Evolutionary conservation across 2,329 filamentous ascomycete genomes (phyloP).

Genomic region (Monilinia vaccinii-corymbosi): DNA sequence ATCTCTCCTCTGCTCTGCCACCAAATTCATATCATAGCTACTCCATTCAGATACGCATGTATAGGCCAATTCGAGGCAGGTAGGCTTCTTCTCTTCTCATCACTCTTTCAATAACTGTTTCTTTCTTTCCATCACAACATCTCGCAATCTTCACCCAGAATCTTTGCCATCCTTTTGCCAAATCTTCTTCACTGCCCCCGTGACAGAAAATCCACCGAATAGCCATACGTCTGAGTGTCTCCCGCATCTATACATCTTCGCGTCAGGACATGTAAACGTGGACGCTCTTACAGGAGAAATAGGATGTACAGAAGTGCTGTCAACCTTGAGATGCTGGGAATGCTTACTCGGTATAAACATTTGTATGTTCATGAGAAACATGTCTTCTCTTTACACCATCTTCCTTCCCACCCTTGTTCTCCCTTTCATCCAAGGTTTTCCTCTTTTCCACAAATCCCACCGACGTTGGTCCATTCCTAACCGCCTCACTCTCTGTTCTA

Average conservation of each 20-base stretch:
- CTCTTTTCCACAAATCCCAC: neutral
- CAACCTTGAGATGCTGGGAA: neutral
- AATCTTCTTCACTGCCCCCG: slow-evolving; percentile 9
- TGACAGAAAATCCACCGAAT: slow-evolving; percentile 11
- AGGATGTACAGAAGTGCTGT: neutral
- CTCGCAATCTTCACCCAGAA: neutral
- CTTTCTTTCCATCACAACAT: neutral
- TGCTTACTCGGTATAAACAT: slow-evolving; percentile 13
- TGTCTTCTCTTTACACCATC: slow-evolving; percentile 3
- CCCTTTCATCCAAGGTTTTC: neutral
- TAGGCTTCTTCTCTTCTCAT: neutral
- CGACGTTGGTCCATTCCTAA: neutral
- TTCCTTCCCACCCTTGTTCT: slow-evolving; percentile 1
- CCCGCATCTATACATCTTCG: slow-evolving; percentile 1
- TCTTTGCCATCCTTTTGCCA: slow-evolving; percentile 11
- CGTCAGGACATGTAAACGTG: neutral
- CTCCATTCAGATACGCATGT: neutral
- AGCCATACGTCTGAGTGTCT: slow-evolving; percentile 15
- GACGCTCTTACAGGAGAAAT: neutral
- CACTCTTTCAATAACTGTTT: neutral
- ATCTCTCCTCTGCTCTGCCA: too few relatives aligned
- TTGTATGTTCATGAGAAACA: slow-evolving; percentile 1
- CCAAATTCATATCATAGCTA: neutral
- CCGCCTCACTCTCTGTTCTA: neutral
- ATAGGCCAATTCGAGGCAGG: neutral